Evolutionary conservation across 1,284 basidiomycete genomes (phyloP).

Genomic region (Moesziomyces aphidis): DNA sequence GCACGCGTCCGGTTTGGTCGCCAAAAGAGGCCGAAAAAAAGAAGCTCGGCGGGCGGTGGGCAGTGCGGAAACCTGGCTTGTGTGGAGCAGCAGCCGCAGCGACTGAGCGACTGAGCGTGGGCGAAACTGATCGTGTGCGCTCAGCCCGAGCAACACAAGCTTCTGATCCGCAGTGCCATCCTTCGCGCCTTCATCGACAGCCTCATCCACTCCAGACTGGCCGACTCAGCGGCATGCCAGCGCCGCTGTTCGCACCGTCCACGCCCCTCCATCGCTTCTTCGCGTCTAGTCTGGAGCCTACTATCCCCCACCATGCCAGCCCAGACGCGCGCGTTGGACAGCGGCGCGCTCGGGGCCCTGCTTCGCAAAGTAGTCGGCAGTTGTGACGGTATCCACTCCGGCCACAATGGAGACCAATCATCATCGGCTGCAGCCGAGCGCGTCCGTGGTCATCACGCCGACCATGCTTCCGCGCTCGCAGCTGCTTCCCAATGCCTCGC

Average conservation of each 20-base stretch:
- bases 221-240: no score
- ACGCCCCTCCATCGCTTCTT: no score
- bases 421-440: not conserved
- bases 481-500: conserved; percentile 39
- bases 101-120: not conserved
- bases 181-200: no score
- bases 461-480: conserved; percentile 16
- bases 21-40: not conserved
- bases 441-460: not conserved
- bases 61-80: not conserved
- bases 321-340: conserved; percentile 6
- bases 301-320: conserved; percentile 5
- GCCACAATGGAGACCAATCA: not conserved
- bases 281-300: no score
- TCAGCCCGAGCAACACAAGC: no score
- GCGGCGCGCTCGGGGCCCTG: conserved; percentile 23
- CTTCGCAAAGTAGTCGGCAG: conserved; percentile 19
- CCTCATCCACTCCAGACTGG: no score
- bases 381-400: not conserved
- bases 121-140: no score
- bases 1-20: not conserved
- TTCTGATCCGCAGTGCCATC: no score
- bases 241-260: no score
- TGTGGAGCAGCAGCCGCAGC: no score
- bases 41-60: not conserved